Evolutionary conservation across 1,139 yeast species (phyloP), one percentile per base, ranked within the genome.

Genomic region (Debaryomyces nepalensis): DNA sequence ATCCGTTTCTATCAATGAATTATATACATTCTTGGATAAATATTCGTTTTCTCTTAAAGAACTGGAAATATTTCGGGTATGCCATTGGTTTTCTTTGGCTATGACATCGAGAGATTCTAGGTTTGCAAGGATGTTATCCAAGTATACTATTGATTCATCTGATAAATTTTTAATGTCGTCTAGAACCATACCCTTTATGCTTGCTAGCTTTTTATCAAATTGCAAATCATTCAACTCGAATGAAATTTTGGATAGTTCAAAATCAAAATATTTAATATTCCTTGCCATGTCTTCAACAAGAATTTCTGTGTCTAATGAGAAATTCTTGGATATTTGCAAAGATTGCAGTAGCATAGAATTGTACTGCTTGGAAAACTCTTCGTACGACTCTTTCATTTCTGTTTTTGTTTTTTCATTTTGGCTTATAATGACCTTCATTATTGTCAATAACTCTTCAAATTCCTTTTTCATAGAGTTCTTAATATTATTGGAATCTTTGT

Each of bases 371-470:
- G 51, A 40, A 7, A 56, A 50, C 5, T 41, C 43, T 7, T 44
- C 34, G 5, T 56, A 44, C 2, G 50, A 44, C 2, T 43, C 20
- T 20, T 47, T 39, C 33, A 52, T 39, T 3, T 47, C 40, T 6
- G 43, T 33, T 9, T 45, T 49, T 5, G 50, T 48, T 7, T 47
- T 37, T 4, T 40, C 29, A 12, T 31, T 26, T 19, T 44, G 24
- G 45, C 43, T 3, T 38, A 40, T 8, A 4, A 44, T 36, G 16
- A 14, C 39, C 8, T 29, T 34, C 24, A 62, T 37, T 4, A 48
- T 37, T 1, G 37, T 26, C 11, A 51, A 35, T 26, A 64, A 38
- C 1, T 44, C 47, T 4, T 53, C 54, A 36, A 65, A 53, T 33
- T 55, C 53, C 1, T 34, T 9, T 29, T 54, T 47, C 8, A 63